A percentile compares a stretch with the other conserved stretches of the same genome.
phyloP scores from a whole-genome alignment of 352 stramenopile genomes.

The Pythium insidiosum region DNA sequence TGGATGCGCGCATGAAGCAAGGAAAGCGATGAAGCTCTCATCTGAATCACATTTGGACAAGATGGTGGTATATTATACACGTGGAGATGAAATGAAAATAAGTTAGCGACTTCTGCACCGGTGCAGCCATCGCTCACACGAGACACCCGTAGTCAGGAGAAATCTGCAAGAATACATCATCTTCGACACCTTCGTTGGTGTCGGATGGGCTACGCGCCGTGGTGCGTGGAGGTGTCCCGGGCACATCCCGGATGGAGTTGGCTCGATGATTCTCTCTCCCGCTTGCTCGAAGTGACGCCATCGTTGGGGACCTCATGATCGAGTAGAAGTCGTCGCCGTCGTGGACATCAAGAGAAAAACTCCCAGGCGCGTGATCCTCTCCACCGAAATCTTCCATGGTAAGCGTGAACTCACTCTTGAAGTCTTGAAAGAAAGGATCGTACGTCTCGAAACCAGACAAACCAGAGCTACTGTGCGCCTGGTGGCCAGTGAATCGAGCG shows the following conservation, averaged over 20 bases:
- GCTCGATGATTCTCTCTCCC: neutral
- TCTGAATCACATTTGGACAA: too few relatives aligned
- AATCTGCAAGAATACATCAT: constrained; percentile 82
- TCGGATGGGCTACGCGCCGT: constrained; percentile 19
- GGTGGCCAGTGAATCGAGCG: constrained; percentile 12
- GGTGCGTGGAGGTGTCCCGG: constrained; percentile 23
- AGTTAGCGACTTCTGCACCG: constrained; percentile 9
- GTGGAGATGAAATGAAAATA: neutral
- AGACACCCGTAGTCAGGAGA: constrained; percentile 79
- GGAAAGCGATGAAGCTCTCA: neutral
- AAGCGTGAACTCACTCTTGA: constrained; percentile 29
- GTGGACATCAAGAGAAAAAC: neutral
- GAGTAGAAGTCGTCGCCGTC: constrained; percentile 15
- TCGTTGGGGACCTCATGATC: constrained; percentile 17
- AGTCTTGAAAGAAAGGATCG: constrained; percentile 34
- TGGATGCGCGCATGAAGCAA: constrained; percentile 28
- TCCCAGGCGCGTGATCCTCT: constrained; percentile 6
- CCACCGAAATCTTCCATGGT: constrained; percentile 36
- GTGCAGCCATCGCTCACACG: constrained; percentile 32
- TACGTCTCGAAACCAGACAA: constrained; percentile 25
- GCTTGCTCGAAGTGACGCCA: constrained; percentile 15
- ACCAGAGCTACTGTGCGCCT: neutral
- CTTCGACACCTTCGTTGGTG: constrained; percentile 20
- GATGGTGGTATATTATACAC: neutral
- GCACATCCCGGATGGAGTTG: neutral